phyloP scores from a whole-genome alignment of 202 grass and related monocot genomes.

The Carex arenaria region DNA sequence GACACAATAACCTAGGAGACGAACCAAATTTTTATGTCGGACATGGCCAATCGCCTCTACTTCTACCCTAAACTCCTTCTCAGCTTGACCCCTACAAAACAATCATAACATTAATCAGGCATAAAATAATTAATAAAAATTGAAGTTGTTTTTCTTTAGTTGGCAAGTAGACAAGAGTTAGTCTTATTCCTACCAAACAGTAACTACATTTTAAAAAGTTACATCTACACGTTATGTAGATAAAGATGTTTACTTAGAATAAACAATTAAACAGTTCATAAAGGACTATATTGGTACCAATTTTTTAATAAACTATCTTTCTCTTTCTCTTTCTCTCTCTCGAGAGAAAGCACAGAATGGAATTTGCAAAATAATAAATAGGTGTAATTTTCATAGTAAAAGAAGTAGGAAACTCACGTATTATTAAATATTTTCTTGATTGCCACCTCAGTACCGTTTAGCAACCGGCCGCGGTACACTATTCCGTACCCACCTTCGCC shows the following conservation, averaged over 20 bases:
- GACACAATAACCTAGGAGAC: conserved; percentile 88
- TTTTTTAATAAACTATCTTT: not conserved
- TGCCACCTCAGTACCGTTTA: conserved; percentile 88
- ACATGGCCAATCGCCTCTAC: conserved; percentile 99
- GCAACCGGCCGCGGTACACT: conserved; percentile 58
- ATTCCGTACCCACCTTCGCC: conserved; percentile 92
- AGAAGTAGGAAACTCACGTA: conserved; percentile 47
- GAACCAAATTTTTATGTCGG: conserved; percentile 92
- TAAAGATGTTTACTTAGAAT: not conserved
- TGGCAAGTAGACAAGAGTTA: not conserved
- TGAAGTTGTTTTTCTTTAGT: not conserved
- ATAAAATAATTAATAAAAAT: not conserved
- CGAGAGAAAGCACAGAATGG: not conserved
- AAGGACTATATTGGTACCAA: not conserved
- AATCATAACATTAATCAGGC: not conserved
- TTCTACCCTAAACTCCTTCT: conserved; percentile 98
- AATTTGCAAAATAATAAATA: not conserved
- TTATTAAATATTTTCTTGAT: conserved; percentile 96
- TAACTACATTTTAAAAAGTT: not conserved
- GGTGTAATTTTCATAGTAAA: not conserved
- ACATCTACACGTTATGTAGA: not conserved
- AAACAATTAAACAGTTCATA: not conserved
- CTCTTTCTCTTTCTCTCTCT: not conserved
- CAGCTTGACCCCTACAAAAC: conserved; percentile 80
- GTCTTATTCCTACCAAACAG: not conserved